These are phyloP conservation scores for Raddia guianensis DNA, from an alignment of 176 grass and related monocot species.

Conservation along the genomic window DNA sequence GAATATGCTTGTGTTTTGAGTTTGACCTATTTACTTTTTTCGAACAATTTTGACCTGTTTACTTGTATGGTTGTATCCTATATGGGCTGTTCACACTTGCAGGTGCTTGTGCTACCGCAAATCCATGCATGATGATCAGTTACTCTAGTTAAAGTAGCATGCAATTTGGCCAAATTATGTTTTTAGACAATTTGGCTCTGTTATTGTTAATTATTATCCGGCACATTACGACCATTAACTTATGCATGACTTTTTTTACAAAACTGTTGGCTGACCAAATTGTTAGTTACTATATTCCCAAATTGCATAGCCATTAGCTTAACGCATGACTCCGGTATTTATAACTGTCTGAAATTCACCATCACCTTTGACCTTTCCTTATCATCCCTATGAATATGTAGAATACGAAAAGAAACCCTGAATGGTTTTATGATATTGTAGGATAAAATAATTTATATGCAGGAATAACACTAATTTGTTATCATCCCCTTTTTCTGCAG, in stretches of 20 bases:
- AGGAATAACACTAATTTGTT: not conserved
- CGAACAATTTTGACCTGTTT: not conserved
- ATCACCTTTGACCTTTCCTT: not conserved
- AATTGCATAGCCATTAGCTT: not conserved
- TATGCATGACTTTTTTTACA: not conserved
- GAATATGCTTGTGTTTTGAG: not conserved
- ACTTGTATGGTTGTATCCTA: conserved; percentile 12
- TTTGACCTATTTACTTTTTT: not conserved
- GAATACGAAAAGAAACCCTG: not conserved
- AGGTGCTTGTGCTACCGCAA: not conserved
- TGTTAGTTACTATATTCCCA: not conserved
- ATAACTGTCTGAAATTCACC: not conserved
- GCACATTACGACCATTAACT: not conserved
- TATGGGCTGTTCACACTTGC: not conserved
- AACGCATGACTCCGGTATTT: not conserved
- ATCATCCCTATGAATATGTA: not conserved
- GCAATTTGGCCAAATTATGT: not conserved
- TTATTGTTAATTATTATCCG: not conserved
- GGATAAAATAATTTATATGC: conserved; percentile 14
- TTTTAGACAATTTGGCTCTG: not conserved
- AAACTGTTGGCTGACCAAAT: not conserved
- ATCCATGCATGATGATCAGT: not conserved
- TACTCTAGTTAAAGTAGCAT: not conserved
- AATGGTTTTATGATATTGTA: not conserved
- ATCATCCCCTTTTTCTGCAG: conserved; percentile 47